A percentile compares a stretch with the other conserved stretches of the same genome.
Evolutionary conservation across 345 rosid genomes (phyloP).

Genomic region (Aquilaria malaccensis): DNA sequence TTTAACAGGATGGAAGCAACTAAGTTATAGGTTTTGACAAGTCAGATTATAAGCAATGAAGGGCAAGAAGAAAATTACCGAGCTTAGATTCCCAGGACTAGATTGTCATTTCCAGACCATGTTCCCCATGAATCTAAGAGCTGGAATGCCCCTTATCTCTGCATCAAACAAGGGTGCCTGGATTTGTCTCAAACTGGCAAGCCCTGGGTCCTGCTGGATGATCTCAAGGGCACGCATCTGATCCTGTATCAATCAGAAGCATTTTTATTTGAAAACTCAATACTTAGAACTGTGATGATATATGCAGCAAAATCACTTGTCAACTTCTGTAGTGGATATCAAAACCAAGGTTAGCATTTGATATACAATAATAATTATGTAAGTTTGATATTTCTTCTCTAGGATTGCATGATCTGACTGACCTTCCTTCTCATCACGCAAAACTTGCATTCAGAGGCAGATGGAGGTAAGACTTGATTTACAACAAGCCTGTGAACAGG

Average conservation of each 20-base stretch:
- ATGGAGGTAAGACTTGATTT: conserved; percentile 62
- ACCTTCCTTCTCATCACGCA: conserved; percentile 67
- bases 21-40: too few relatives aligned
- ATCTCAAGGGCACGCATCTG: conserved; percentile 48
- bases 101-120: conserved; percentile 44
- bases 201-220: conserved; percentile 44
- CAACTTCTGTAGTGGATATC: too few relatives aligned
- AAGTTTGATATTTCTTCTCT: background rate
- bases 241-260: conserved; percentile 38
- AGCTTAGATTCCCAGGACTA: too few relatives aligned
- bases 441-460: conserved; percentile 60
- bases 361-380: too few relatives aligned
- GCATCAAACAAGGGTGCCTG: conserved; percentile 56
- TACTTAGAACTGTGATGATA: background rate
- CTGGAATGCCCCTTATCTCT: conserved; percentile 79
- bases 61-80: too few relatives aligned
- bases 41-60: too few relatives aligned
- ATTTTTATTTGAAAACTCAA: background rate
- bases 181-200: conserved; percentile 40
- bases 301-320: background rate
- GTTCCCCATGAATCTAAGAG: conserved; percentile 72
- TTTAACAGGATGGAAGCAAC: too few relatives aligned
- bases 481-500: conserved; percentile 58
- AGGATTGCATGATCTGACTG: conserved; percentile 3
- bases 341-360: too few relatives aligned